Percentiles rank a stretch among this genome's conserved stretches.
phyloP scores from a whole-genome alignment of 805 yeast genomes.

The Pichia kluyveri region DNA sequence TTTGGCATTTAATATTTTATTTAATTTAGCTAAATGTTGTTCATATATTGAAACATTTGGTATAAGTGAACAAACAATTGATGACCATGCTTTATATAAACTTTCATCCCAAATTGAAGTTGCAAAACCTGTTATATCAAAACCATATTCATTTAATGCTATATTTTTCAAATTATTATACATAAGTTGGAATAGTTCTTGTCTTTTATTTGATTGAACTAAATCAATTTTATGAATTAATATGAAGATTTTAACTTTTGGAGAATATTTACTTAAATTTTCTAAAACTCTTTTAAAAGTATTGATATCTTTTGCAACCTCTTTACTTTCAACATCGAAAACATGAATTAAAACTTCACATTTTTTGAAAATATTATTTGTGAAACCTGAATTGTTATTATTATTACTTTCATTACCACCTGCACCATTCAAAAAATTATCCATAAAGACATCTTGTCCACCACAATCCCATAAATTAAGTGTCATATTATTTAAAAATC shows the following conservation, averaged over 20 bases:
- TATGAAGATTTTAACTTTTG: conserved; percentile 86
- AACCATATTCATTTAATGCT: conserved; percentile 49
- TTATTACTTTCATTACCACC: conserved; percentile 2
- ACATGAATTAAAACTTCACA: conserved; percentile 94
- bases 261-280: conserved; percentile 75
- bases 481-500: conserved; percentile 93
- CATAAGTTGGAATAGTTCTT: conserved; percentile 75
- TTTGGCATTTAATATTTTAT: conserved; percentile 68
- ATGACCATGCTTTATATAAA: conserved; percentile 94
- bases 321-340: conserved; percentile 90
- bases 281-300: conserved; percentile 78
- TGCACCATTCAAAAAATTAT: conserved; percentile 51
- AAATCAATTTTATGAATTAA: conserved; percentile 93
- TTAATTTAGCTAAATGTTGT: conserved; percentile 62
- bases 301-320: conserved; percentile 86
- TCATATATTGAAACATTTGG: conserved; percentile 85
- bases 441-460: conserved; percentile 95
- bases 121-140: conserved; percentile 75
- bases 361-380: conserved; percentile 89
- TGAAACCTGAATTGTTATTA: conserved; percentile 14
- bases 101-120: conserved; percentile 98
- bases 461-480: conserved; percentile 97
- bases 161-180: conserved; percentile 72
- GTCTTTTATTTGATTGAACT: conserved; percentile 78
- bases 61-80: conserved; percentile 86